These are phyloP conservation scores for Calycina herbarum DNA, from an alignment of 2,329 filamentous ascomycete genomes.

Conservation along the genomic window DNA sequence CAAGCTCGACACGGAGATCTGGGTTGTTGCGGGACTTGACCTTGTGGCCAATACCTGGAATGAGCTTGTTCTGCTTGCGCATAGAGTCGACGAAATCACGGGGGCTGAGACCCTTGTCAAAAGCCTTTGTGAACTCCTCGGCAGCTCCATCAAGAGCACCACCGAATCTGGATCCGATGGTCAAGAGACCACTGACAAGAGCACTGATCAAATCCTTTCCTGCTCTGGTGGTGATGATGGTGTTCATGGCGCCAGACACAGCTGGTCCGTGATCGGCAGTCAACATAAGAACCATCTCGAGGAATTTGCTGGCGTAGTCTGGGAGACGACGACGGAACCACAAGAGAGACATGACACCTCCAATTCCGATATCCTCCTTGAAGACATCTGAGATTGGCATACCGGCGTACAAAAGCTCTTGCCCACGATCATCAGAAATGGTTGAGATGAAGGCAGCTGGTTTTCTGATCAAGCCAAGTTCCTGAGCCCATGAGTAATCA, in stretches of 20 bases:
- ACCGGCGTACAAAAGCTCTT: constrained; percentile 96
- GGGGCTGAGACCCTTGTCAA: constrained; percentile 95
- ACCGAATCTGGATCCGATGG: constrained; percentile 97
- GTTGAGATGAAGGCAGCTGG: constrained; percentile 99
- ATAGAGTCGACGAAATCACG: constrained; percentile 99
- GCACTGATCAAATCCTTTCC: constrained; percentile 98
- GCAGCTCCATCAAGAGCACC: constrained; percentile 97
- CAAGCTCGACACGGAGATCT: constrained; percentile 97
- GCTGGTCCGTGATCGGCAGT: constrained; percentile 98
- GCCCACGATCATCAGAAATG: constrained; percentile 98
- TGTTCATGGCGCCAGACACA: constrained; percentile 99
- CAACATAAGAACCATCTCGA: constrained; percentile 99
- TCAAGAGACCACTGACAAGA: constrained; percentile 93
- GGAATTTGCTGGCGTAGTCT: constrained; percentile 94
- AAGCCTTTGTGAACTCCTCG: constrained; percentile 97
- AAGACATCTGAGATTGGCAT: constrained; percentile 99
- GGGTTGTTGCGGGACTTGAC: constrained; percentile 99
- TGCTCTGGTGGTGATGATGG: constrained; percentile 98
- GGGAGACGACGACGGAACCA: constrained; percentile 99
- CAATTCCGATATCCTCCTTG: constrained; percentile 97
- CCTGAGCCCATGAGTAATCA: constrained; percentile 99
- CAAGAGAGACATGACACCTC: constrained; percentile 98
- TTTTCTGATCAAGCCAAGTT: constrained; percentile 99
- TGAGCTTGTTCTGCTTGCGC: constrained; percentile 99
- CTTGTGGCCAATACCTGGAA: constrained; percentile 97